These are phyloP conservation scores for Tilletia walkeri DNA, from an alignment of 1,284 basidiomycete genomes.

Conservation along the genomic window DNA sequence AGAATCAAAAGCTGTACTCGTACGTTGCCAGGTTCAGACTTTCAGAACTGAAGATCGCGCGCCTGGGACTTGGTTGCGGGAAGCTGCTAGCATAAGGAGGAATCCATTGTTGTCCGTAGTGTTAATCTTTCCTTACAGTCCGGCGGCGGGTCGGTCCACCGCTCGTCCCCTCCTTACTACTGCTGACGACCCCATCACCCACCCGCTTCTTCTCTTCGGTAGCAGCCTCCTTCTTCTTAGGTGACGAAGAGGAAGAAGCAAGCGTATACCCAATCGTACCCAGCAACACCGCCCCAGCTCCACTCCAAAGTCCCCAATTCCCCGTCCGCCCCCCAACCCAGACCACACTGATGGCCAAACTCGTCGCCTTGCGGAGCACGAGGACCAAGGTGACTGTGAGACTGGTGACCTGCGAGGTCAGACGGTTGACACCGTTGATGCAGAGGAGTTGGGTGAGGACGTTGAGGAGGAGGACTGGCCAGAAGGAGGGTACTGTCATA, in stretches of 20 bases:
- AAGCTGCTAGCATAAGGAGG: too few species aligned
- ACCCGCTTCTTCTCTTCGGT: too few species aligned
- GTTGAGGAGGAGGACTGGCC: slow-evolving; percentile 68
- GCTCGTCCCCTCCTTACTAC: too few species aligned
- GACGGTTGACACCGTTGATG: slow-evolving; percentile 81
- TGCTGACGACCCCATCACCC: too few species aligned
- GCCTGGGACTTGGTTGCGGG: too few species aligned
- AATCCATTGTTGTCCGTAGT: too few species aligned
- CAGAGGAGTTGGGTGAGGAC: slow-evolving; percentile 82
- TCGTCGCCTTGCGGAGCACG: slow-evolving; percentile 83
- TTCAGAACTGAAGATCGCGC: too few species aligned
- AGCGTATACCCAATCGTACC: slow-evolving; percentile 70
- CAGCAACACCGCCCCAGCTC: slow-evolving; percentile 64
- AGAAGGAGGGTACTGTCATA: slow-evolving; percentile 65
- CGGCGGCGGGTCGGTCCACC: too few species aligned
- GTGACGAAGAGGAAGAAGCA: slow-evolving; percentile 29
- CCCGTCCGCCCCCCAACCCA: slow-evolving; percentile 17
- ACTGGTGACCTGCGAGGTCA: slow-evolving; percentile 71
- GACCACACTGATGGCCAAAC: slow-evolving; percentile 64
- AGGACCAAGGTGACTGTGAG: slow-evolving; percentile 83
- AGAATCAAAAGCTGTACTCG: too few species aligned
- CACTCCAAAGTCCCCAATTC: slow-evolving; percentile 36
- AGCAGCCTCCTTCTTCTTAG: slow-evolving; percentile 60
- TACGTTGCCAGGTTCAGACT: too few species aligned
- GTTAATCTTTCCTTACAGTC: too few species aligned